Conservation (phyloP, 2,329 filamentous ascomycete species). For the Monilinia laxa region DNA sequence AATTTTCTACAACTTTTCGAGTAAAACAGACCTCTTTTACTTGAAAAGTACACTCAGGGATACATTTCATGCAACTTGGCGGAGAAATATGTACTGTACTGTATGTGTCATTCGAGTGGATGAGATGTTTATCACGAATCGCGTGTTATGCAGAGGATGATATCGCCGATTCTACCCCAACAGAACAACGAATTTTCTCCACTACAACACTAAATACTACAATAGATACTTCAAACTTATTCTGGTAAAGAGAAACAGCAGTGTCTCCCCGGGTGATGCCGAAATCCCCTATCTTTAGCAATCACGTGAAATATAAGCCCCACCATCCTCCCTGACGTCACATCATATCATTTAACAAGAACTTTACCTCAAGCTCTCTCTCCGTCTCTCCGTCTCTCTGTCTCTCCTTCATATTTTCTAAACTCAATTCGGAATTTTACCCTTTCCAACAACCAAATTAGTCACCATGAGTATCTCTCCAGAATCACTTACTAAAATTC, state of each 20-base stretch:
- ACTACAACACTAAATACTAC: neutral
- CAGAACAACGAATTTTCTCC: neutral
- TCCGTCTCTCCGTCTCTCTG: no score
- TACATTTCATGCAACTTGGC: conserved; percentile 1
- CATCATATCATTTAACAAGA: neutral
- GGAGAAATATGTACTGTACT: conserved; percentile 2
- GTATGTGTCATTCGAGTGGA: conserved; percentile 12
- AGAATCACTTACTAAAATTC: conserved; percentile 40
- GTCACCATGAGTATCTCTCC: conserved; percentile 20
- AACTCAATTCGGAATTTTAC: neutral
- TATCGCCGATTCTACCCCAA: neutral
- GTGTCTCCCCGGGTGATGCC: conserved; percentile 23
- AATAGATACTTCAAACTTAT: neutral
- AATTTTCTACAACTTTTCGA: neutral
- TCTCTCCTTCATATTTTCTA: neutral
- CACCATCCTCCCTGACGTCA: conserved; percentile 17
- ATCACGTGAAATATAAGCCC: conserved; percentile 18
- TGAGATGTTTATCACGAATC: conserved; percentile 16
- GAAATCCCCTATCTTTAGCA: neutral
- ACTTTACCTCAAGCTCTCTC: neutral
- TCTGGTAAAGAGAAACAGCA: conserved; percentile 16
- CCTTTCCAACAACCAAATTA: neutral
- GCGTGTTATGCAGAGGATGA: conserved; percentile 12
- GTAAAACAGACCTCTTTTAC: neutral
- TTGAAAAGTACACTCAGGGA: neutral